Conservation (phyloP, 108 stramenopile species). For the Craspedostauros australis region DNA sequence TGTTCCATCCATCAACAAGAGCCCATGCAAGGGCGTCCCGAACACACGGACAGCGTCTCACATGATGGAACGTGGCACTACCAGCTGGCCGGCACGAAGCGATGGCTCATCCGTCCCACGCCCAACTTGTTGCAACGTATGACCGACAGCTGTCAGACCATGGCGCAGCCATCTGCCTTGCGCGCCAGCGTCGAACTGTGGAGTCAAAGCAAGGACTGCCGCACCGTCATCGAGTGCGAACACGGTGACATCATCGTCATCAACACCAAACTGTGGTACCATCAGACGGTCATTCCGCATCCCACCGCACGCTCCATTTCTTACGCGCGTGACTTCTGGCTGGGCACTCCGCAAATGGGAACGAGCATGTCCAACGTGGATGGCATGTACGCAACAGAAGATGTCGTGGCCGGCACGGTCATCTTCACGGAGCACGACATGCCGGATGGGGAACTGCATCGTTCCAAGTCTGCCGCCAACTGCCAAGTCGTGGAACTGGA, state of each 20-base stretch:
- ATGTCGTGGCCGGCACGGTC: constrained; percentile 74
- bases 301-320: constrained; percentile 64
- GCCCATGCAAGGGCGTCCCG: constrained; percentile 59
- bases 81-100: constrained; percentile 73
- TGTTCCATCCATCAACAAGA: not conserved
- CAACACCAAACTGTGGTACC: constrained; percentile 85
- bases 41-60: constrained; percentile 82
- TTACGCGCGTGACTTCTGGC: constrained; percentile 81
- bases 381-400: constrained; percentile 74
- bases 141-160: not conserved
- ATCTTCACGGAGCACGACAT: constrained; percentile 68
- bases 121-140: constrained; percentile 41
- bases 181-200: not conserved
- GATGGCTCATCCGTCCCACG: constrained; percentile 75
- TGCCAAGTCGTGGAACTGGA: constrained; percentile 68
- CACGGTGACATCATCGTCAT: constrained; percentile 72
- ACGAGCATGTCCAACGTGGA: constrained; percentile 74
- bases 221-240: constrained; percentile 52
- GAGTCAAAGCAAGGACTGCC: constrained; percentile 8
- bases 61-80: constrained; percentile 91
- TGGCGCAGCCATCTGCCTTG: not conserved
- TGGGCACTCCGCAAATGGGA: constrained; percentile 6
- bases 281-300: constrained; percentile 69
- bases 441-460: constrained; percentile 69
- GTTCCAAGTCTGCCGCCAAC: constrained; percentile 49